These are phyloP conservation scores for Penicillium lagena DNA, from an alignment of 495 filamentous ascomycete genomes.

Conservation along the genomic window DNA sequence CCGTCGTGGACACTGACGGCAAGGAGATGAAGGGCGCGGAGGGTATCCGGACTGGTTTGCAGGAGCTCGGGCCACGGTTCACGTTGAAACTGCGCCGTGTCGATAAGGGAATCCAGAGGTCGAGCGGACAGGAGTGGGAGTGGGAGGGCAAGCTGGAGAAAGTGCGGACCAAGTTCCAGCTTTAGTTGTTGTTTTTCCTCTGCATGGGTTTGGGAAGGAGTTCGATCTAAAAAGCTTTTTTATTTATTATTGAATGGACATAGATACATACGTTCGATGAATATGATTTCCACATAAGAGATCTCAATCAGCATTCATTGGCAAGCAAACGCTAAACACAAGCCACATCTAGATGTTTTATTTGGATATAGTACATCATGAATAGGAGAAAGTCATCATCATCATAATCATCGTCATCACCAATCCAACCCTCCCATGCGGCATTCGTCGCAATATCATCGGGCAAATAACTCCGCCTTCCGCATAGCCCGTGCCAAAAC, in stretches of 20 bases:
- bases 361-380: too few species aligned
- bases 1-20: constrained; percentile 77
- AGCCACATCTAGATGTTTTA: too few species aligned
- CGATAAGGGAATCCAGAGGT: constrained; percentile 80
- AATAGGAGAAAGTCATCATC: too few species aligned
- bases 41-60: constrained; percentile 74
- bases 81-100: constrained; percentile 86
- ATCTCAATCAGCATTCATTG: too few species aligned
- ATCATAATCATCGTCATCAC: too few species aligned
- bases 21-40: constrained; percentile 77
- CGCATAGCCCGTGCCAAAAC: constrained; percentile 15
- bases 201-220: constrained; percentile 25
- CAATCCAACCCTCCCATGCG: too few species aligned
- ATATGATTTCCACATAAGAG: too few species aligned
- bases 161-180: constrained; percentile 82
- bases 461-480: not conserved
- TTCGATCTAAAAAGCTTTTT: constrained; percentile 20
- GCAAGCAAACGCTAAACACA: too few species aligned
- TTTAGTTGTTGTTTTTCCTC: constrained; percentile 43
- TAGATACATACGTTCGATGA: not conserved
- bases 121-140: constrained; percentile 83
- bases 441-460: not conserved
- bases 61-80: constrained; percentile 79
- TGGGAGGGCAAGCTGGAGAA: constrained; percentile 96
- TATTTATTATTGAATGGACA: constrained; percentile 7